Conservation (phyloP, 208 protist genomes). For the Kentomonas sorsogonicus region DNA sequence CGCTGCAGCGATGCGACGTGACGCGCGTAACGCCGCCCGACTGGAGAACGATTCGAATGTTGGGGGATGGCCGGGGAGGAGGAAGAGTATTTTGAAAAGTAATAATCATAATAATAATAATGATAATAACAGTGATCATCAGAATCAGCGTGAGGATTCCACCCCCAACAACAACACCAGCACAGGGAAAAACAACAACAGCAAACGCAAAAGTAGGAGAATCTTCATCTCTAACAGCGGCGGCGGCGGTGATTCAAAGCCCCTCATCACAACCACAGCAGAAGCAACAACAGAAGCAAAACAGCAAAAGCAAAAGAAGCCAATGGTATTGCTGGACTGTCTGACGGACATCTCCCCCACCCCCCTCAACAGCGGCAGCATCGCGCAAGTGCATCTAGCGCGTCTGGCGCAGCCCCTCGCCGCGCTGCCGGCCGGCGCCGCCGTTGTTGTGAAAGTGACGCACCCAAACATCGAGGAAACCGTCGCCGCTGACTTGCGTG, state of each 20-base stretch:
- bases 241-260: too few relatives aligned
- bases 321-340: slow-evolving; percentile 26
- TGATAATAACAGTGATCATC: neutral
- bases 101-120: too few relatives aligned
- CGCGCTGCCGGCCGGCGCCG: slow-evolving; percentile 68
- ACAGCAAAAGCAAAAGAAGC: neutral
- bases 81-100: too few relatives aligned
- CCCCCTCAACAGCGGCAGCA: slow-evolving; percentile 88
- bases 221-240: too few relatives aligned
- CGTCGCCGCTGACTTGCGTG: slow-evolving; percentile 65
- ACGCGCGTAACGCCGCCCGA: slow-evolving; percentile 7
- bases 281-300: neutral
- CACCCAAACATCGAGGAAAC: slow-evolving; percentile 78
- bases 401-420: slow-evolving; percentile 66
- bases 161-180: neutral
- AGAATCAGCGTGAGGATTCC: neutral
- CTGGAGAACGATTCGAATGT: slow-evolving; percentile 4
- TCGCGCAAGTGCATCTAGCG: slow-evolving; percentile 89
- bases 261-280: too few relatives aligned
- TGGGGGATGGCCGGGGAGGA: slow-evolving; percentile 4
- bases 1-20: too few relatives aligned
- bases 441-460: slow-evolving; percentile 88
- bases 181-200: too few relatives aligned
- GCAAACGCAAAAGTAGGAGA: too few relatives aligned
- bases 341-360: slow-evolving; percentile 68